Percentiles rank a stretch among this genome's conserved stretches.
These are phyloP conservation scores for Dactylellina drechsleri DNA, from an alignment of 2,329 filamentous ascomycete species.

Conservation along the genomic window DNA sequence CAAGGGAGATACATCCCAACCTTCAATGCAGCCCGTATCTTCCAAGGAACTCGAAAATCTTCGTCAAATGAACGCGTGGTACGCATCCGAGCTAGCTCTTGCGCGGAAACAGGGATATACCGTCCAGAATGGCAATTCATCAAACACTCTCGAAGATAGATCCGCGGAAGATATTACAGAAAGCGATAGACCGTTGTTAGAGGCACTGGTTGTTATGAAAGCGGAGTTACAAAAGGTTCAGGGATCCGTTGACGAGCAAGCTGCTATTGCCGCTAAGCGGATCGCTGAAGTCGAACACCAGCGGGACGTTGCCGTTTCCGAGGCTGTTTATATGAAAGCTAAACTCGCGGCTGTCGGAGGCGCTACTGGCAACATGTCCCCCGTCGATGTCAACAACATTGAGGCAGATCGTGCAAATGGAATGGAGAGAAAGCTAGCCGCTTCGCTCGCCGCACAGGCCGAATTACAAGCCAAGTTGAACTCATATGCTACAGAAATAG, in stretches of 20 bases:
- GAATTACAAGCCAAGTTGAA: slow-evolving; percentile 84
- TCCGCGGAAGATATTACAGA: slow-evolving; percentile 84
- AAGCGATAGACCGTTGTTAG: slow-evolving; percentile 89
- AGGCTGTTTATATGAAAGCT: slow-evolving; percentile 93
- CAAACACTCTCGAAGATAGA: slow-evolving; percentile 76
- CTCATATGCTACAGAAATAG: slow-evolving; percentile 74
- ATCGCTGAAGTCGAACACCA: slow-evolving; percentile 96
- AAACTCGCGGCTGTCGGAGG: slow-evolving; percentile 80
- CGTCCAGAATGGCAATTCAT: slow-evolving; percentile 74
- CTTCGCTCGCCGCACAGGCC: slow-evolving; percentile 78
- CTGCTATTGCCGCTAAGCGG: slow-evolving; percentile 82
- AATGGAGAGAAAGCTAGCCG: slow-evolving; percentile 82
- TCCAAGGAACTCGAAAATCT: slow-evolving; percentile 83
- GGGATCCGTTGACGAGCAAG: slow-evolving; percentile 86
- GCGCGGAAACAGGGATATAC: slow-evolving; percentile 90
- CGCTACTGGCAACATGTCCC: slow-evolving; percentile 67
- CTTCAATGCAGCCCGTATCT: slow-evolving; percentile 8
- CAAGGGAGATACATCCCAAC: slow-evolving; percentile 22
- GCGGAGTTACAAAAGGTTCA: slow-evolving; percentile 90
- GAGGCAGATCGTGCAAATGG: slow-evolving; percentile 75
- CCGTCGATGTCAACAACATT: slow-evolving; percentile 69
- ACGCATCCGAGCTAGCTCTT: slow-evolving; percentile 90
- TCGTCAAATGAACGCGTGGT: slow-evolving; percentile 93
- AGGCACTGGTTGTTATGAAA: slow-evolving; percentile 91
- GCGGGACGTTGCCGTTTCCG: slow-evolving; percentile 89